A percentile compares a stretch with the other conserved stretches of the same genome.
These are phyloP conservation scores for Poa pratensis DNA, from an alignment of 176 grass and related monocot species.

Conservation along the genomic window DNA sequence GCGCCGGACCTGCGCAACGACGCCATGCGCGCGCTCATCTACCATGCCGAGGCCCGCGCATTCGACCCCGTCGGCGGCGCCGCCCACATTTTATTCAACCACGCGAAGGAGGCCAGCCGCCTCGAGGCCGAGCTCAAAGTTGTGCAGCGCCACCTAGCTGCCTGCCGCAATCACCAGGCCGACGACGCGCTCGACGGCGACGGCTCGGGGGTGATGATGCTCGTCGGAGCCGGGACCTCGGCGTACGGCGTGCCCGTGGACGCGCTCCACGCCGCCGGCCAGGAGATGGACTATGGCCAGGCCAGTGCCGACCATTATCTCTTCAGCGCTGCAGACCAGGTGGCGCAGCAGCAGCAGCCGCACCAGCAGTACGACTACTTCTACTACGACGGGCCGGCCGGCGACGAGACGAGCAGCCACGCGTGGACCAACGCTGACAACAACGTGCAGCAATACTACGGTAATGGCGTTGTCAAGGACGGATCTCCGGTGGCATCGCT, in stretches of 20 bases:
- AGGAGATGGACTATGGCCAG: neutral
- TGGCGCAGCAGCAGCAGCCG: neutral
- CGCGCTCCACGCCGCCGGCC: slow-evolving; percentile 24
- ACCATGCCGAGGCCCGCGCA: slow-evolving; percentile 52
- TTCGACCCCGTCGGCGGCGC: slow-evolving; percentile 47
- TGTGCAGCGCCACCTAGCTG: neutral
- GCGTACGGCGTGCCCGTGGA: neutral
- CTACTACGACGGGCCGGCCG: slow-evolving; percentile 26
- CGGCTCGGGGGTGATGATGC: neutral
- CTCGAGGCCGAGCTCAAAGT: neutral
- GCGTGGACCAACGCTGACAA: neutral
- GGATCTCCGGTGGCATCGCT: slow-evolving; percentile 11
- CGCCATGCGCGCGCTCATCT: slow-evolving; percentile 61
- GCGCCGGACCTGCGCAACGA: slow-evolving; percentile 28
- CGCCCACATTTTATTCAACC: neutral
- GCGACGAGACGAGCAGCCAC: slow-evolving; percentile 19
- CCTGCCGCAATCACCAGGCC: slow-evolving; percentile 29
- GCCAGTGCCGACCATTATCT: neutral
- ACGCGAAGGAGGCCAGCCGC: neutral
- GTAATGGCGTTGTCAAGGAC: neutral
- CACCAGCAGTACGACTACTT: slow-evolving; percentile 43
- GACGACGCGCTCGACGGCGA: slow-evolving; percentile 15
- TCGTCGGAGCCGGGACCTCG: neutral
- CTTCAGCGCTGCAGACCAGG: neutral
- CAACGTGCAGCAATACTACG: neutral